These are phyloP conservation scores for Leishmania amazonensis DNA, from an alignment of 208 protist genomes.

Conservation along the genomic window DNA sequence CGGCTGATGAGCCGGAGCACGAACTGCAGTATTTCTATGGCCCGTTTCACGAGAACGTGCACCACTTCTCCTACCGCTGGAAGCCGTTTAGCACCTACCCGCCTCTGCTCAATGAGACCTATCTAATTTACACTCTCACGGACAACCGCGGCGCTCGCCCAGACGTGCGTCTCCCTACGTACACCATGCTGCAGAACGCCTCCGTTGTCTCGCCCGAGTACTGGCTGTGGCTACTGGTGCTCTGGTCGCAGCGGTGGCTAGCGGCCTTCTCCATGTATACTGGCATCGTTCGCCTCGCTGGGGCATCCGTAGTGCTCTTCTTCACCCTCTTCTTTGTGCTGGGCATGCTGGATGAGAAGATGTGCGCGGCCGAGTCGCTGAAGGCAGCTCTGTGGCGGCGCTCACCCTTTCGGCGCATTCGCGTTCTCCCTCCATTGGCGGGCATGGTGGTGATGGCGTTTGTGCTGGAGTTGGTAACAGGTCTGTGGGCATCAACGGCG, in stretches of 20 bases:
- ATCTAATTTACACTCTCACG: slow-evolving; percentile 60
- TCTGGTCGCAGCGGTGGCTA: slow-evolving; percentile 67
- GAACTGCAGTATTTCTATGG: slow-evolving; percentile 82
- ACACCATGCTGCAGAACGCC: slow-evolving; percentile 21
- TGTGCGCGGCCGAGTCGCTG: slow-evolving; percentile 20
- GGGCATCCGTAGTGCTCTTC: slow-evolving; percentile 49
- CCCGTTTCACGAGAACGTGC: slow-evolving; percentile 32
- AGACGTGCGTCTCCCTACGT: slow-evolving; percentile 38
- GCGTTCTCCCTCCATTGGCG: slow-evolving; percentile 18
- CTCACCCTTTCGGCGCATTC: slow-evolving; percentile 28
- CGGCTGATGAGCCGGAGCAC: slow-evolving; percentile 61
- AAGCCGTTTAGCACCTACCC: slow-evolving; percentile 58
- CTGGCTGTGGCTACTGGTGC: slow-evolving; percentile 35
- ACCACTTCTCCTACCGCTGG: slow-evolving; percentile 70
- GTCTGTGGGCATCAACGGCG: slow-evolving; percentile 30
- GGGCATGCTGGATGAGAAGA: slow-evolving; percentile 22
- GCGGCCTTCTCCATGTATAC: slow-evolving; percentile 64
- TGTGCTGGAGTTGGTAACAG: slow-evolving; percentile 42
- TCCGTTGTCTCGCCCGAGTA: slow-evolving; percentile 19
- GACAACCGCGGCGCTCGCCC: slow-evolving; percentile 37
- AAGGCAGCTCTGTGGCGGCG: slow-evolving; percentile 10
- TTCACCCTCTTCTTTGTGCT: slow-evolving; percentile 42
- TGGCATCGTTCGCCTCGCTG: slow-evolving; percentile 41
- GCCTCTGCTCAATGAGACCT: slow-evolving; percentile 53
- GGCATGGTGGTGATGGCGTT: slow-evolving; percentile 33